phyloP scores from a whole-genome alignment of 2,329 filamentous ascomycete genomes.

The Pseudocercospora pini-densiflorae region DNA sequence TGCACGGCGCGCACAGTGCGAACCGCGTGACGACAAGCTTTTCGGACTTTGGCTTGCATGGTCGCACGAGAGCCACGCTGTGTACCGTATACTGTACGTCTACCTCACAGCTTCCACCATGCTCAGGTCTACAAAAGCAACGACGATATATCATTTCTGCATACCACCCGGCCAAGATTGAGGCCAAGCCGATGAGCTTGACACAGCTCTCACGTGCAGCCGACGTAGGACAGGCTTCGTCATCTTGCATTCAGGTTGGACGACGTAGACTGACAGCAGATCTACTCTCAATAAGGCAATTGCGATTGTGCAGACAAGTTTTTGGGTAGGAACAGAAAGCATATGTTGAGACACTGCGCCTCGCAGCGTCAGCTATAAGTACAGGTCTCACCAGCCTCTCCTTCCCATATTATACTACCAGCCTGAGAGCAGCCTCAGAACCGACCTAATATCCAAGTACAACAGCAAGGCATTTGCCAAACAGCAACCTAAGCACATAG shows the following conservation, averaged over 20 bases:
- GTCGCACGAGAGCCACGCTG: background rate
- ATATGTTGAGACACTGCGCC: background rate
- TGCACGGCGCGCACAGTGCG: background rate
- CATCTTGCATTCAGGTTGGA: conserved; percentile 1
- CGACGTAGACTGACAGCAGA: conserved; percentile 7
- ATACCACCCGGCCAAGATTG: background rate
- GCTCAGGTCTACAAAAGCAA: background rate
- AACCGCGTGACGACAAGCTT: conserved; percentile 4
- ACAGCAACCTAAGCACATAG: background rate
- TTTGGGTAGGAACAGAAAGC: conserved; percentile 5
- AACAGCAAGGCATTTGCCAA: background rate
- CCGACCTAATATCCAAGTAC: background rate
- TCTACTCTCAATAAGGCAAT: conserved; percentile 4
- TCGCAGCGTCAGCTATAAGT: background rate
- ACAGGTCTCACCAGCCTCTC: background rate
- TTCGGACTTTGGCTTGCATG: background rate
- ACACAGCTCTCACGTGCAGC: background rate
- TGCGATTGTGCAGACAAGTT: conserved; percentile 3
- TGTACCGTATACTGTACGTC: background rate
- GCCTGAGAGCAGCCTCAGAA: background rate
- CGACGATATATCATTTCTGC: background rate
- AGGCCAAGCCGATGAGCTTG: background rate
- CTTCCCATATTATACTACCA: background rate
- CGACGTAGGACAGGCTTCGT: background rate
- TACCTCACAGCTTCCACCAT: background rate